Base-by-base conservation (phyloP, 805 yeast species). In the Starmerella khaoyaiensis region DNA sequence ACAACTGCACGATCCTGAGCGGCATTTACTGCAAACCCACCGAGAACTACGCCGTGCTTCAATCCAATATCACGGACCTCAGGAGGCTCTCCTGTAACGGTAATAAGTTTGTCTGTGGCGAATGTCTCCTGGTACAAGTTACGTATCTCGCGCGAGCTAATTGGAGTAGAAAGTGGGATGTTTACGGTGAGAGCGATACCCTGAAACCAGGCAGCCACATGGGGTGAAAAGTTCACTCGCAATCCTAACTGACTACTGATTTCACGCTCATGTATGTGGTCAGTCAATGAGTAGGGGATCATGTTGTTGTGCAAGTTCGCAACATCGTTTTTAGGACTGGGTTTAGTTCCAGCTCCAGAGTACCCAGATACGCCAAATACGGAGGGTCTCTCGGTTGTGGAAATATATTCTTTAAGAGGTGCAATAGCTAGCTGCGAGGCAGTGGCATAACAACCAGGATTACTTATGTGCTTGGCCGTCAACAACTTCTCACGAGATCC, bases 371-470 rank as follows among this genome's bases (percentile, higher is more conserved):
- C 90, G 55, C 98, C 98, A 57, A 90, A 90, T 10, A 87, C 68
- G 3, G 83, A 65, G 35, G 99, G 97, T 21, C 69, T 65, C 24
- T 90, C 90, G 11, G 64, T 61, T 20, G 44, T 44, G 28, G 75
- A 65, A 53, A 71, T 71, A 33, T 75, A 72, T 17, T 33, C 26
- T 14, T 35, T 33, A 18, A 90, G 65, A 24, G 98, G 99, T 33
- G 87, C 76, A 56, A 90, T 76, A 11, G 94, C 86, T 19, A 84
- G 62, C 65, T 90, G 97, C 11, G 96, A 90, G 41, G 93, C 96
- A 31, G 99, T 90, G n/a, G 98, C 96, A 58, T 86, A 90, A 67
- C 99, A 90, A 33, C 98, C 99, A 2, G 99, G 99, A 63, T 90
- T 90, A 4, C 96, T 77, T 44, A 90, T 80, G 57, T 79, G 81